Base-by-base conservation (phyloP, 1,139 yeast species). In the Sugiyamaella pinicola region DNA sequence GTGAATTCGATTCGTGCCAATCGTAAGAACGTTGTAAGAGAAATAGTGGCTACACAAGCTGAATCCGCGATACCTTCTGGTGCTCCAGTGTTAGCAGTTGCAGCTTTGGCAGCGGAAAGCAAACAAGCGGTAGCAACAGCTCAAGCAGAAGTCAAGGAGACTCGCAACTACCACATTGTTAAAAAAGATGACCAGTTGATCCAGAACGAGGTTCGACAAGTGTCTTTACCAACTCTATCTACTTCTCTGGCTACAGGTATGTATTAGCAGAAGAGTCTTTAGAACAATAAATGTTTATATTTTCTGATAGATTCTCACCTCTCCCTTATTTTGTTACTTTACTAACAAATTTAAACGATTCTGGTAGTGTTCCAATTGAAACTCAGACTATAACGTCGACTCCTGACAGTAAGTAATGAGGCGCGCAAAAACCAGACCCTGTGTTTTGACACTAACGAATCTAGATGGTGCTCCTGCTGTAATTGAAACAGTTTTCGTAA, bases 171-270 rank as follows among this genome's bases (percentile, higher is more conserved):
- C 9, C 28, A 24, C 28, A 6, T 40, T 22, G 12, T 24, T 13
- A 26, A 17, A 31, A 12, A 13, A 13, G 13, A 31, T n/a, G 35
- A 31, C n/a, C 35, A 31, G n/a, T 40, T 26, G 21, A 40, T 28
- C 8, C 44, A n/a, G 35, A 31, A 13, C 10, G 41, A 37, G 7
- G 38, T 22, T 18, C 47, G 10, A 18, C 37, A 37, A 17, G 9
- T 18, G 13, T 37, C 37, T 26, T 37, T 37, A 13, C 21, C 19
- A 18, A 37, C 24, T 37, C 28, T 40, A n/a, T 26, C 24, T 7
- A 42, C 47, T 42, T 42, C 47, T 28, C 6, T 31, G 38, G 28
- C 29, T 18, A 34, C 47, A 43, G 47, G 47, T 43, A 43, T 43
- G 47, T 42, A 42, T 33, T 42, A 42, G 26, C 21, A 42, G 28